phyloP scores from a whole-genome alignment of 2,329 filamentous ascomycete species.

The Colletotrichum sp. region DNA sequence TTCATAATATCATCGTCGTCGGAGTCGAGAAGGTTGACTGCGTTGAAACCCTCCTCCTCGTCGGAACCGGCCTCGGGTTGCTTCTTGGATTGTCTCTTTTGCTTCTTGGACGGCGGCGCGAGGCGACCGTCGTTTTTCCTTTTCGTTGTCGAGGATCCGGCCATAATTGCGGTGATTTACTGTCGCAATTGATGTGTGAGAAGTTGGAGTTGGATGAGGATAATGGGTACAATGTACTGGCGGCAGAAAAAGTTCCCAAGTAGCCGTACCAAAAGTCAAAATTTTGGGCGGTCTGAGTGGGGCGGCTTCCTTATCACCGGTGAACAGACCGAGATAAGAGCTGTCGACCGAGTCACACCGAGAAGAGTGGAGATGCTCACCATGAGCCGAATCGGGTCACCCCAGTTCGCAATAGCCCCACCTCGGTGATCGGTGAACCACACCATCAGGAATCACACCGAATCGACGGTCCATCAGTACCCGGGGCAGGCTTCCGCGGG shows the following conservation, averaged over 20 bases:
- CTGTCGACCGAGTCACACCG: background rate
- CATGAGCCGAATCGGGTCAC: fast-evolving
- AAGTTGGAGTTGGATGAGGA: background rate
- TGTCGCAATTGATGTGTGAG: background rate
- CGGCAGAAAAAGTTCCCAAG: background rate
- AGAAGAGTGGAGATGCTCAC: fast-evolving
- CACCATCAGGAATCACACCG: background rate
- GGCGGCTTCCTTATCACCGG: background rate
- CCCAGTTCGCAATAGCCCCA: fast-evolving
- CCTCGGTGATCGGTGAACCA: background rate
- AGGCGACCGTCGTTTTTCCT: constrained; percentile 35
- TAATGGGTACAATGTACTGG: background rate
- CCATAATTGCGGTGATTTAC: constrained; percentile 24
- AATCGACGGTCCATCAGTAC: background rate
- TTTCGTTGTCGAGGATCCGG: constrained; percentile 35
- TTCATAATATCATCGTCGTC: constrained; percentile 63
- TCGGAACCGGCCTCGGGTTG: constrained; percentile 58
- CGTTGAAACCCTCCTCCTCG: constrained; percentile 48
- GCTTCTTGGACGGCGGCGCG: constrained; percentile 54
- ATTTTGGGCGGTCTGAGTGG: constrained; percentile 13
- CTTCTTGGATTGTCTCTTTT: constrained; percentile 50
- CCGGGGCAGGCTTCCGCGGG: background rate
- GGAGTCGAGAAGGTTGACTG: constrained; percentile 61
- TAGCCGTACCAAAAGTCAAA: background rate
- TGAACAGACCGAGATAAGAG: background rate